phyloP scores from a whole-genome alignment of 305 asterid species.

The Fraxinus xanthoxyloides region DNA sequence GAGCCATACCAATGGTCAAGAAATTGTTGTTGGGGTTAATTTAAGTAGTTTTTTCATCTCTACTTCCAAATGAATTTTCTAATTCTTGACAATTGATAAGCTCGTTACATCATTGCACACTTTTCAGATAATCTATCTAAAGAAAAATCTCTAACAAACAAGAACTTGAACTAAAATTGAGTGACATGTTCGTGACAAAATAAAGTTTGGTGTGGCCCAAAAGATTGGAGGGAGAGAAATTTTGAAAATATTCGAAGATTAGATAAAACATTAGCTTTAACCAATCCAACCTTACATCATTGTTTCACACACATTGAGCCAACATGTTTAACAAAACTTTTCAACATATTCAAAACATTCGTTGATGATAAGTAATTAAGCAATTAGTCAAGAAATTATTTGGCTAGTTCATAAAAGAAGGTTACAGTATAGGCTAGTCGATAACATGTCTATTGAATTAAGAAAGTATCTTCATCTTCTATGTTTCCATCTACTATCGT shows the following conservation, averaged over 20 bases:
- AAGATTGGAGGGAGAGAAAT: neutral
- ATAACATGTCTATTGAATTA: constrained; percentile 11
- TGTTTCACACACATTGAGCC: neutral
- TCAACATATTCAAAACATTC: neutral
- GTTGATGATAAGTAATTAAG: constrained; percentile 4
- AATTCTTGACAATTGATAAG: neutral
- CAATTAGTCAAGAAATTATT: constrained; percentile 23
- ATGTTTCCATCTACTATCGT: constrained; percentile 27
- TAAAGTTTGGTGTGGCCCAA: neutral
- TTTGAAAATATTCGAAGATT: neutral
- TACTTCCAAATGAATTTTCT: neutral
- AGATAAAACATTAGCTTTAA: neutral
- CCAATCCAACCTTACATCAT: too few species aligned
- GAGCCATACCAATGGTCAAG: neutral
- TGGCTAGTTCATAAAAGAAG: constrained; percentile 3
- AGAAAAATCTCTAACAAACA: neutral
- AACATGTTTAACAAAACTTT: neutral
- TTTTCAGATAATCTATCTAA: neutral
- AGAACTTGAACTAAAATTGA: neutral
- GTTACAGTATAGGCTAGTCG: neutral
- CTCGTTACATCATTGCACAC: neutral
- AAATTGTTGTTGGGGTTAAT: neutral
- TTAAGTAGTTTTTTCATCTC: neutral
- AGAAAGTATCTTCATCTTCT: neutral
- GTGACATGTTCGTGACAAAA: neutral